A percentile compares a stretch with the other conserved stretches of the same genome.
phyloP scores from a whole-genome alignment of 495 filamentous ascomycete species.

The Pseudoneurospora amorphoporcata region DNA sequence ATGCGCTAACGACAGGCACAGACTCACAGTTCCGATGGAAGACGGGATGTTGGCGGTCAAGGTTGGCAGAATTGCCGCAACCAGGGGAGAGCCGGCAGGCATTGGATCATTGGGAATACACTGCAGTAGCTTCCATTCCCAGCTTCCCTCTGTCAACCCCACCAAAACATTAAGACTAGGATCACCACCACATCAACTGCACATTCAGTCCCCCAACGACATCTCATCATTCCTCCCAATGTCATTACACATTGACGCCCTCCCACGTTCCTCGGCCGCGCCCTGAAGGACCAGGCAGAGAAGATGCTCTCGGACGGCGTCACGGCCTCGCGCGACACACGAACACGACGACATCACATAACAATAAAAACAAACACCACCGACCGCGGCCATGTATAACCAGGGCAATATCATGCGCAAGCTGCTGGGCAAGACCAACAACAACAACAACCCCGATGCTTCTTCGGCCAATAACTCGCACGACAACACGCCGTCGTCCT shows the following conservation, averaged over 20 bases:
- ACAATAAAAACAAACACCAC: neutral
- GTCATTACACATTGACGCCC: neutral
- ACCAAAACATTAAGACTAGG: neutral
- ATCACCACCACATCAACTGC: neutral
- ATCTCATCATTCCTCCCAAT: neutral
- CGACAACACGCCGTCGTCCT: neutral
- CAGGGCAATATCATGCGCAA: conserved; percentile 43
- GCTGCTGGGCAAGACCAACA: conserved; percentile 36
- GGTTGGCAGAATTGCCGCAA: neutral
- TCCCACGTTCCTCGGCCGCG: neutral
- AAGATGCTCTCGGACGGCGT: neutral
- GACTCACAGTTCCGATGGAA: neutral
- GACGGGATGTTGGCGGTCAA: neutral
- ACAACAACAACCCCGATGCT: conserved; percentile 15
- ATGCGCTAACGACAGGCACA: neutral
- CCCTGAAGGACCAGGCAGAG: neutral
- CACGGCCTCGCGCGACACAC: neutral
- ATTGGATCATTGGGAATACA: neutral
- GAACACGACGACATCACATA: neutral
- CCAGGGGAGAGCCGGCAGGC: neutral
- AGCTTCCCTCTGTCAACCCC: neutral
- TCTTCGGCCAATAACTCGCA: conserved; percentile 24
- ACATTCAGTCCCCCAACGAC: neutral
- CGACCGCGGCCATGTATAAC: conserved; percentile 20
- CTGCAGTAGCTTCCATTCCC: neutral